Evolutionary conservation across 2,329 filamentous ascomycete species (phyloP).

Genomic region (Hypoxylon sp.): DNA sequence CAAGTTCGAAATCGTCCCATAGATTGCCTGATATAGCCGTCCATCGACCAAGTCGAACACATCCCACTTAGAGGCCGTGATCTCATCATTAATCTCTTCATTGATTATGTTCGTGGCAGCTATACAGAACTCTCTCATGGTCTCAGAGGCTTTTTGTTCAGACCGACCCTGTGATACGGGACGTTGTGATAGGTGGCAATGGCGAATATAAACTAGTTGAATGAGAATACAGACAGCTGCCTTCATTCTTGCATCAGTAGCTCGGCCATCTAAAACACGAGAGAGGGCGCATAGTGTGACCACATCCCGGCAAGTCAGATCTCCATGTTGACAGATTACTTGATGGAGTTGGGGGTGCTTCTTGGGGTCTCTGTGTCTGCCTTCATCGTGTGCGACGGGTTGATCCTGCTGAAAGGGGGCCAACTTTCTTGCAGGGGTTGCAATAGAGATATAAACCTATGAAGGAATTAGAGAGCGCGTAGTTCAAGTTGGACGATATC

Average conservation of each 20-base stretch:
- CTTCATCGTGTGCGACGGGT: background rate
- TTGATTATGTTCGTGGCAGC: conserved; percentile 22
- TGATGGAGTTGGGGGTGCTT: background rate
- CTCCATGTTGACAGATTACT: conserved; percentile 1
- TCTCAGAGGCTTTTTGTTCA: background rate
- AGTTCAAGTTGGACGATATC: background rate
- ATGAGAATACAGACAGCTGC: conserved; percentile 46
- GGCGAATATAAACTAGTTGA: conserved; percentile 50
- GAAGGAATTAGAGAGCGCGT: conserved; percentile 1
- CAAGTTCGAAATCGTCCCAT: conserved; percentile 5
- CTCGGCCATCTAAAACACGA: conserved; percentile 33
- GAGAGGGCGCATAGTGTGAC: conserved; percentile 45
- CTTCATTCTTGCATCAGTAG: conserved; percentile 8
- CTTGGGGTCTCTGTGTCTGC: background rate
- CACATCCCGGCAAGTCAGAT: conserved; percentile 42
- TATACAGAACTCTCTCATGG: conserved; percentile 40
- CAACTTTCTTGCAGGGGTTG: conserved; percentile 20
- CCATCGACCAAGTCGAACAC: conserved; percentile 56
- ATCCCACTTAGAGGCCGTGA: conserved; percentile 47
- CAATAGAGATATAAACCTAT: conserved; percentile 32
- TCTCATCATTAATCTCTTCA: conserved; percentile 11
- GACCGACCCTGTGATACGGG: conserved; percentile 28
- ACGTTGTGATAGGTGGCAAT: conserved; percentile 47
- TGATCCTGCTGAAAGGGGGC: background rate
- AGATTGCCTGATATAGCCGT: conserved; percentile 48